Evolutionary conservation across 768 basidiomycete species (phyloP).

Genomic region (Clathrus columnatus): DNA sequence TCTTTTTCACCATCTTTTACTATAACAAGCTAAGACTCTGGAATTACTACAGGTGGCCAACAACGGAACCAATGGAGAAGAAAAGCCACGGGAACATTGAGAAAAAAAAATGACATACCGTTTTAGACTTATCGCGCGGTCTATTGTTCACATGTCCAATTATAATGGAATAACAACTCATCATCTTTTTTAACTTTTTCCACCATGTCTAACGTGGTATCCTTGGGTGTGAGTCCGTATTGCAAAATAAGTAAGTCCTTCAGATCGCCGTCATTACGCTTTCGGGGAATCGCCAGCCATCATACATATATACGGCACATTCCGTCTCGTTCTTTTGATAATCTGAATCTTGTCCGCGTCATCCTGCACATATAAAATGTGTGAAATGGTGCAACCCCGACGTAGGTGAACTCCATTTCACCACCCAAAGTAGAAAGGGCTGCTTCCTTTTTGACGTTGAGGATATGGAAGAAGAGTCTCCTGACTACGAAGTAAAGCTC

Average conservation of each 20-base stretch:
- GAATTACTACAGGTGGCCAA: not conserved
- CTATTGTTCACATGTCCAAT: conserved; percentile 4
- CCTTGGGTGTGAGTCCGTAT: not conserved
- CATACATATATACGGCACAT: not conserved
- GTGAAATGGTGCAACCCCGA: not conserved
- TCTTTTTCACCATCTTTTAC: not conserved
- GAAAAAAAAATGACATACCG: not conserved
- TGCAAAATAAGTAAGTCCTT: not conserved
- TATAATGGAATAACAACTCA: not conserved
- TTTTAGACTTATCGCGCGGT: not conserved
- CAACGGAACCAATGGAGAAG: not conserved
- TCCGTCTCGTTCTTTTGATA: not conserved
- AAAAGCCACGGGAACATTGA: not conserved
- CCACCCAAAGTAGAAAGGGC: no score
- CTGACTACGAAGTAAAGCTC: conserved; percentile 3
- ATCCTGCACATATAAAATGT: not conserved
- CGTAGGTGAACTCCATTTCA: no score
- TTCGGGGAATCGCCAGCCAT: not conserved
- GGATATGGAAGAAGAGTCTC: no score
- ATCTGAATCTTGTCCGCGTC: not conserved
- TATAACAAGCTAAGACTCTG: no score
- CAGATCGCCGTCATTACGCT: not conserved
- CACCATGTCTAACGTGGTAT: not conserved
- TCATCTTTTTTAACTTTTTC: not conserved
- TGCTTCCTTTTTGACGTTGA: no score